Evolutionary conservation across 73 alveolate species (phyloP), one percentile per base, ranked within the genome.

Genomic region (Paramecium sonneborni): DNA sequence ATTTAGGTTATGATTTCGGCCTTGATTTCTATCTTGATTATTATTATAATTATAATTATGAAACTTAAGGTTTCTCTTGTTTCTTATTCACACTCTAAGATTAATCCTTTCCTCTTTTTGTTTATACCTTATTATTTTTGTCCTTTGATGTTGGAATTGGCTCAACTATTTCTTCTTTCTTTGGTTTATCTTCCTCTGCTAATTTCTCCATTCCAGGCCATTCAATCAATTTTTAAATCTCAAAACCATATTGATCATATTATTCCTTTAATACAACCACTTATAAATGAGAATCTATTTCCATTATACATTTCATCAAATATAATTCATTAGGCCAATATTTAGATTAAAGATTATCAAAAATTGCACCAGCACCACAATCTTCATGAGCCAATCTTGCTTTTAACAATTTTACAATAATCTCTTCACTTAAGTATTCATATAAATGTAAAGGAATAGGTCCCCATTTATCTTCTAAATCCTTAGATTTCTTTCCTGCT

Each of bases 351-450:
- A 98, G 87, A 93, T 97, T 97, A 93, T 98, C 99, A 92, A 98
- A 97, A 15, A 98, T 97, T 26, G 93, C 98, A 14, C 99, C 99
- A 15, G 99, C 98, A 35, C 97, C 97, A 92, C 99, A 98, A 93
- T 97, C 99, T 91, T 92, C 98, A 55, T 92, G 95, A 43, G 92
- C 90, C 85, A 97, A 87, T 86, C 99, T 95, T 86, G 97, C 98
- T 58, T 86, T 86, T 37, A 98, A 79, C 85, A 97, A 85, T 93
- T 97, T 97, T 79, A 70, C 94, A 15, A 98, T 93, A 52, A 97
- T 70, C 70, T 97, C 99, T 85, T 96, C 97, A 62, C 98, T 95
- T 15, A 98, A 82, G 87, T 93, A 88, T 62, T 94, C 98, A 95
- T 92, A 98, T 89, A 95, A 68, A 58, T 85, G 97, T 58, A 95